phyloP scores from a whole-genome alignment of 192 early-diverging fungal genomes.

The Coemansia sp. region DNA sequence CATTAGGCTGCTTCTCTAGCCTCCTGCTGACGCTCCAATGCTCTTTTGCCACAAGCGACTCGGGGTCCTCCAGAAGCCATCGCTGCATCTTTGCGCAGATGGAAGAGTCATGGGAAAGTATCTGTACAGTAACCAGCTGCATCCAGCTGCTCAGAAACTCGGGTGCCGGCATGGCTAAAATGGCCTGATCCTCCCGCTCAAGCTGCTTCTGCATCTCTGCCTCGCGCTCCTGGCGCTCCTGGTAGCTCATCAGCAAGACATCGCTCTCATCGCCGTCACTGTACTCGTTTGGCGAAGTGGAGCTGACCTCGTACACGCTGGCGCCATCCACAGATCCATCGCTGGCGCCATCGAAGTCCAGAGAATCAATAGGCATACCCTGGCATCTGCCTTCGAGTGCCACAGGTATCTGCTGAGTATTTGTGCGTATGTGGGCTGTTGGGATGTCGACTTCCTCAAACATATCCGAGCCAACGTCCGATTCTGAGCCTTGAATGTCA shows the following conservation, averaged over 20 bases:
- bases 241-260: constrained; percentile 3
- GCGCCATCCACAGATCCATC: neutral
- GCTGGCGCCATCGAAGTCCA: neutral
- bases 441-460: too few species aligned
- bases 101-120: constrained; percentile 11
- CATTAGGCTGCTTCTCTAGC: constrained; percentile 41
- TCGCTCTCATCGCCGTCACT: neutral
- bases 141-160: constrained; percentile 35
- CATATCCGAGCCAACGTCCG: constrained; percentile 53
- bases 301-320: constrained; percentile 2
- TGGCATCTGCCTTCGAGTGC: too few species aligned
- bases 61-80: constrained; percentile 21
- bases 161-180: constrained; percentile 20
- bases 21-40: constrained; percentile 21
- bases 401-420: neutral
- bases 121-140: constrained; percentile 20
- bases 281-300: constrained; percentile 2
- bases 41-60: neutral
- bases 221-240: constrained; percentile 14
- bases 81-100: constrained; percentile 20
- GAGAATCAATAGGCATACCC: too few species aligned
- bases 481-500: constrained; percentile 11
- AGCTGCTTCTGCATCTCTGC: constrained; percentile 14
- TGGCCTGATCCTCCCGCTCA: constrained; percentile 30
- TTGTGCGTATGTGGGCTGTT: neutral